Evolutionary conservation across 257 asterid genomes (phyloP).

Genomic region (Petunia axillaris): DNA sequence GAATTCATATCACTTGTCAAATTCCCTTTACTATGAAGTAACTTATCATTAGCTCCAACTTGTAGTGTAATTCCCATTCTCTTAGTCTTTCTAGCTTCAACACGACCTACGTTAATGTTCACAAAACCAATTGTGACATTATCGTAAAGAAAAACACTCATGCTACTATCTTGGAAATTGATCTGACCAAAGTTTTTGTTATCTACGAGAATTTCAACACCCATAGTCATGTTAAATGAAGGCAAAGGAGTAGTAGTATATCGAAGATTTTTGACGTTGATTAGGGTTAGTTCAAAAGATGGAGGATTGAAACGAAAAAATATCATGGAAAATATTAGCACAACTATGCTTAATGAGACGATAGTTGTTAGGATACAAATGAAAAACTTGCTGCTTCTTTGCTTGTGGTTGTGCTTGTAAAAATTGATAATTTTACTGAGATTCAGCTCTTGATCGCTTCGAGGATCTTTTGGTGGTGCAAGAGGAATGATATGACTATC

Average conservation of each 20-base stretch:
- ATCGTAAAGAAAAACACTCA: slow-evolving; percentile 34
- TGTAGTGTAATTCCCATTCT: slow-evolving; percentile 36
- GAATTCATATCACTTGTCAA: slow-evolving; percentile 44
- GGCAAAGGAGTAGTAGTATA: not conserved
- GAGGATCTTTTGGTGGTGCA: slow-evolving; percentile 33
- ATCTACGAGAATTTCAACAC: slow-evolving; percentile 35
- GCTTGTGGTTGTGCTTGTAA: not conserved
- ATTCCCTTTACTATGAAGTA: slow-evolving; percentile 25
- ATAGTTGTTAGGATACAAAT: slow-evolving; percentile 42
- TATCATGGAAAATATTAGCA: slow-evolving; percentile 41
- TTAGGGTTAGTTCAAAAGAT: slow-evolving; percentile 29
- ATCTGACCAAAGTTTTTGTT: slow-evolving; percentile 57
- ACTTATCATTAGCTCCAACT: slow-evolving; percentile 28
- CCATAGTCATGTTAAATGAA: slow-evolving; percentile 41
- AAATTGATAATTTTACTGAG: not conserved
- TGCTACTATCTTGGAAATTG: slow-evolving; percentile 38
- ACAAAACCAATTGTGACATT: slow-evolving; percentile 44
- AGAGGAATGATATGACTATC: slow-evolving; percentile 33
- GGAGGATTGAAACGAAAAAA: slow-evolving; percentile 48
- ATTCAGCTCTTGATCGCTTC: slow-evolving; percentile 25
- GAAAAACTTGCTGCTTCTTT: slow-evolving; percentile 44
- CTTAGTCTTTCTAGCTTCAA: slow-evolving; percentile 34
- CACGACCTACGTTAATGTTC: slow-evolving; percentile 26
- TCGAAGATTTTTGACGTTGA: slow-evolving; percentile 31
- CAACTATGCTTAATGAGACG: slow-evolving; percentile 45